Evolutionary conservation across 73 alveolate genomes (phyloP), one percentile per base, ranked within the genome.

Genomic region (Paramecium tetraurelia): DNA sequence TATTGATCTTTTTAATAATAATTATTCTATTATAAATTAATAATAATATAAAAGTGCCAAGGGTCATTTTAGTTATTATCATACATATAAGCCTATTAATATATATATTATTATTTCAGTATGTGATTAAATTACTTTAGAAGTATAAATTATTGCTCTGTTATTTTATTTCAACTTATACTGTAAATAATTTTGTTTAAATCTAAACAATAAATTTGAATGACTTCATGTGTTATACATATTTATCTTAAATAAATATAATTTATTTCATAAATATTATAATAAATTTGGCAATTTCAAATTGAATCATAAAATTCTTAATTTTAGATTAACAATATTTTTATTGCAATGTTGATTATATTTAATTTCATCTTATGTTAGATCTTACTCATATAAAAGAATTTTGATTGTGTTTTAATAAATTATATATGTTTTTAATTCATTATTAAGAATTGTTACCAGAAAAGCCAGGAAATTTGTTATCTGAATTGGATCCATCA

Each of bases 241-340:
- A n/a, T n/a, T n/a, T n/a, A n/a, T n/a, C n/a, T n/a, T n/a, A n/a
- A n/a, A n/a, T n/a, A 27, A 27, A 27, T 27, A 27, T 40, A 9
- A 40, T 40, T 0, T 4, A 6, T 40, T 40, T 40, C 10, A 7
- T 1, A 8, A 40, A 40, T 40, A 7, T 16, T 40, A 40, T 92
- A 84, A 72, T 97, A 94, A 24, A 93, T 92, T 33, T 70, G 68
- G 76, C 96, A 95, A 88, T 86, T 69, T 63, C 96, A 95, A 24
- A 21, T 21, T 24, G 58, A 7, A 38, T 69, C 85, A 69, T 53
- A 69, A 38, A 69, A 69, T 5, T 2, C 85, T 22, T 69, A 0
- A 21, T 29, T 5, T 69, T 69, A 27, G 99, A 97, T 85, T 97
- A 99, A 92, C 99, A 97, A 93, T 96, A 96, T 80, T 93, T 97